A percentile compares a stretch with the other conserved stretches of the same genome.
These are phyloP conservation scores for Salmacisia buchloeana DNA, from an alignment of 1,284 basidiomycete species.

Conservation along the genomic window DNA sequence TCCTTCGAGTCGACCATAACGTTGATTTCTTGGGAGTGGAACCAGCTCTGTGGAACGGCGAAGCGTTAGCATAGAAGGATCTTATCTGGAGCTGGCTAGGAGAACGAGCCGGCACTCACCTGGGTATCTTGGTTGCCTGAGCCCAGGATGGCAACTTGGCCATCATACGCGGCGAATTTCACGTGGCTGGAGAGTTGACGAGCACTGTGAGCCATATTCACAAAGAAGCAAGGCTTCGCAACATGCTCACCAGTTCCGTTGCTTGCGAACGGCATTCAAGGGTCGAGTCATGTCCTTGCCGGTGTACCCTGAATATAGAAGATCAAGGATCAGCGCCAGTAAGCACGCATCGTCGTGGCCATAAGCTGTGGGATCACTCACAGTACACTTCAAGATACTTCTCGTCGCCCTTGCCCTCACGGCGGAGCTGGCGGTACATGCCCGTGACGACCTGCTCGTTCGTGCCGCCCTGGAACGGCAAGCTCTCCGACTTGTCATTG, in stretches of 20 bases:
- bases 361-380: no score
- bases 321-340: neutral
- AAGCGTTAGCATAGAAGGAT: neutral
- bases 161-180: slow-evolving; percentile 70
- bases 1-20: slow-evolving; percentile 65
- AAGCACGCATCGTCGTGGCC: slow-evolving; percentile 40
- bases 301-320: slow-evolving; percentile 47
- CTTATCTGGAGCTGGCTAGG: no score
- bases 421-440: slow-evolving; percentile 56
- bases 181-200: slow-evolving; percentile 36
- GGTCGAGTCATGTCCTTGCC: slow-evolving; percentile 69
- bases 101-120: slow-evolving; percentile 30
- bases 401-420: slow-evolving; percentile 51
- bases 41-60: slow-evolving; percentile 62
- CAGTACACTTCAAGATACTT: slow-evolving; percentile 64
- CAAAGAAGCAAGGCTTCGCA: neutral
- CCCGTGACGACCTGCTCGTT: slow-evolving; percentile 68
- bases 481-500: slow-evolving; percentile 59
- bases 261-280: slow-evolving; percentile 66
- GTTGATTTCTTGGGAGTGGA: slow-evolving; percentile 72
- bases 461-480: slow-evolving; percentile 73
- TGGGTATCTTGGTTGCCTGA: slow-evolving; percentile 60
- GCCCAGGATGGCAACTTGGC: slow-evolving; percentile 65
- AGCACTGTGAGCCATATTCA: neutral
- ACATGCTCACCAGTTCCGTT: slow-evolving; percentile 62